A percentile compares a stretch with the other conserved stretches of the same genome.
These are phyloP conservation scores for Trametes cubensis DNA, from an alignment of 768 basidiomycete species.

Conservation along the genomic window DNA sequence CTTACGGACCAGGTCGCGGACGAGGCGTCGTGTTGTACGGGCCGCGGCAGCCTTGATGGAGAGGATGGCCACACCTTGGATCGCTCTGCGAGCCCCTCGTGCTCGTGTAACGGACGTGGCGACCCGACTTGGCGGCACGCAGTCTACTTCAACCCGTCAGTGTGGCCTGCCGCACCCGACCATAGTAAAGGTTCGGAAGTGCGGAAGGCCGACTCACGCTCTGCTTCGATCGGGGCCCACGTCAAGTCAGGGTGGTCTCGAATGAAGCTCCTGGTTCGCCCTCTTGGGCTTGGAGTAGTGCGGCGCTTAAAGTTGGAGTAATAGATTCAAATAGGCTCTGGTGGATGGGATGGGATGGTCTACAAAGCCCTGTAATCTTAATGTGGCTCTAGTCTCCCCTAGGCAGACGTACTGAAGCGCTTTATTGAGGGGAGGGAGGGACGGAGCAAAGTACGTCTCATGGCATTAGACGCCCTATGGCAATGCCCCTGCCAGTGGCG, in stretches of 20 bases:
- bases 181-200: neutral
- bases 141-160: slow-evolving; percentile 22
- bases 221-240: neutral
- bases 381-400: too few species aligned
- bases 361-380: too few species aligned
- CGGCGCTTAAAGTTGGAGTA: too few species aligned
- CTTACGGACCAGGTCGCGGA: neutral
- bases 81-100: neutral
- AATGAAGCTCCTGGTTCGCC: neutral
- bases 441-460: too few species aligned
- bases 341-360: too few species aligned
- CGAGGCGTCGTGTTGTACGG: too few species aligned
- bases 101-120: neutral
- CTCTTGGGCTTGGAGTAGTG: neutral
- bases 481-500: too few species aligned
- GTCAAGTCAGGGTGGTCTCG: neutral
- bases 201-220: neutral
- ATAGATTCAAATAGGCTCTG: too few species aligned
- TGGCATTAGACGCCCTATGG: too few species aligned
- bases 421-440: too few species aligned
- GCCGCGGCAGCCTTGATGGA: neutral
- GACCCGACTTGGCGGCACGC: slow-evolving; percentile 26
- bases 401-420: too few species aligned
- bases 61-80: neutral
- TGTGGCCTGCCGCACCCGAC: slow-evolving; percentile 16